Evolutionary conservation across 1,139 yeast genomes (phyloP), one percentile per base, ranked within the genome.

Genomic region (Pneumocystis carinii): DNA sequence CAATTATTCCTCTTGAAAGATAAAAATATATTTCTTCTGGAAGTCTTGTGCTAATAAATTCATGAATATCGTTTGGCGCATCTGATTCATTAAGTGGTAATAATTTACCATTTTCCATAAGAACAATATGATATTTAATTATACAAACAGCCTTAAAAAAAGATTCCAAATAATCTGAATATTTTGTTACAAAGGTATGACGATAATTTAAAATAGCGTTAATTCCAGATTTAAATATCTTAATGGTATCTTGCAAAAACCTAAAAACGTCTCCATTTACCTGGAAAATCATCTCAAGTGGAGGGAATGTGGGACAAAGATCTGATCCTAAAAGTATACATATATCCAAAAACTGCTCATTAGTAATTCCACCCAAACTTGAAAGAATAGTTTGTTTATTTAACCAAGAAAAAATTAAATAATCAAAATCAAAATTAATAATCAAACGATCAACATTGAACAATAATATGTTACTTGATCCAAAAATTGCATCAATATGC

Each of bases 21-120:
- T 90, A 92, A 71, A 86, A 89, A 71, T 83, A 85, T 60, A 87
- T 78, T 74, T 90, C 97, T 61, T 90, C 87, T 1, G 97, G 96
- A 63, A 92, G 77, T 70, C 94, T 81, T 72, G 87, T 90, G 3
- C 95, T 90, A 62, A 92, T 80, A 63, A 90, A 81, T 62, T 86
- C 92, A 71, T 88, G 95, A 29, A 88, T 78, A 72, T 90, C 95
- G 66, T 82, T 81, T 5, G 97, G 97, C 37, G 84, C 78, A 36
- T 68, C 70, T 38, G 69, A 73, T 60, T 72, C 72, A 19, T 72
- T 75, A 68, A 77, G 79, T 41, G 87, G 79, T 67, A 83, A 87
- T 17, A 87, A 88, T 62, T 79, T 76, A 39, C 97, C 97, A 63
- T 80, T 81, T 3, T 74, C 75, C 70, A 82, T 85, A 68, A 90